These are phyloP conservation scores for Miamiensis avidus DNA, from an alignment of 169 alveolate genomes.

Conservation along the genomic window DNA sequence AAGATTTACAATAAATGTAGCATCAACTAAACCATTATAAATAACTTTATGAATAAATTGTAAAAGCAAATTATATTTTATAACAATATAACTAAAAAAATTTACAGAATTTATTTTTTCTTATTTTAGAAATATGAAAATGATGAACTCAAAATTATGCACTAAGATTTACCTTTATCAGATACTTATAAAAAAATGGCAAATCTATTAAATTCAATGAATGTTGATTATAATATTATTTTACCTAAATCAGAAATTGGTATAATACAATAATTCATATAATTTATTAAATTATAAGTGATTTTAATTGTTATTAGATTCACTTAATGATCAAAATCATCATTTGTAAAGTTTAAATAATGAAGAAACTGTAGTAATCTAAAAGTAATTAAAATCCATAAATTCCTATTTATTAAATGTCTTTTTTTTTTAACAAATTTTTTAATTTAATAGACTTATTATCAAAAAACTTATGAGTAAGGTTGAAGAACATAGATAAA, in stretches of 20 bases:
- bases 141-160: background rate
- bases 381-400: background rate
- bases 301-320: too few species aligned
- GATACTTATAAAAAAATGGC: background rate
- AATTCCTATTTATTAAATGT: too few species aligned
- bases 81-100: background rate
- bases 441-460: background rate
- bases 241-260: background rate
- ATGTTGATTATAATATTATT: background rate
- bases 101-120: background rate
- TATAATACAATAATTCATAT: too few species aligned
- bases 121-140: background rate
- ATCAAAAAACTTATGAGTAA: background rate
- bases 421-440: too few species aligned
- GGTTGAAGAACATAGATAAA: background rate
- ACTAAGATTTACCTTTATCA: background rate
- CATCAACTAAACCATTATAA: conserved; percentile 4
- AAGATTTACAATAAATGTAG: background rate
- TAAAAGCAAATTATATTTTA: background rate
- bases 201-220: background rate
- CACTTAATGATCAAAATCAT: background rate
- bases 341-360: too few species aligned
- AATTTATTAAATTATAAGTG: too few species aligned
- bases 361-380: background rate
- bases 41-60: background rate